Percentiles rank a stretch among this genome's conserved stretches.
Conservation (phyloP, 2,329 filamentous ascomycete genomes). For the Aspergillus niger region DNA sequence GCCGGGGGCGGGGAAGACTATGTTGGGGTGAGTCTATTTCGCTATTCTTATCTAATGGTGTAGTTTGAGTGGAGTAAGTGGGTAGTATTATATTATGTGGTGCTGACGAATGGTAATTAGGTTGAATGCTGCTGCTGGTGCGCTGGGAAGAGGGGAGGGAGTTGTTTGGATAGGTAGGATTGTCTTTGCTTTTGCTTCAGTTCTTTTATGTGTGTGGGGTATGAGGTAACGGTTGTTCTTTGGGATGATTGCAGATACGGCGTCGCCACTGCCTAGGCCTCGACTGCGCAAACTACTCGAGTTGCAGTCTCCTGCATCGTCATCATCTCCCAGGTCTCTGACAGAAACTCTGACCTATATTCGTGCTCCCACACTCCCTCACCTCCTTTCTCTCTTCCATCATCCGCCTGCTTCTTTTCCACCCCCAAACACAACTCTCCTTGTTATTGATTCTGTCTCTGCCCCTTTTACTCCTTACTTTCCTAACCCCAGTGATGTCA, state of each 20-base stretch:
- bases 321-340: slow-evolving; percentile 27
- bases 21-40: slow-evolving; percentile 65
- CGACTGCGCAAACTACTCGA: slow-evolving; percentile 11
- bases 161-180: slow-evolving; percentile 82
- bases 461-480: slow-evolving; percentile 76
- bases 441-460: slow-evolving; percentile 79
- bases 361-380: slow-evolving; percentile 59
- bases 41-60: slow-evolving; percentile 1
- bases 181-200: not conserved
- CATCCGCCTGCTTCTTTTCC: slow-evolving; percentile 67
- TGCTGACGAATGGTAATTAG: slow-evolving; percentile 47
- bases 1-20: slow-evolving; percentile 81
- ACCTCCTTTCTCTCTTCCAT: slow-evolving; percentile 71
- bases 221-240: not conserved
- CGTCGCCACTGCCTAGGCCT: not conserved
- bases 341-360: slow-evolving; percentile 66
- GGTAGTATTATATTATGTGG: no score
- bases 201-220: not conserved
- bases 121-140: slow-evolving; percentile 68
- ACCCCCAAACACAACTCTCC: slow-evolving; percentile 62
- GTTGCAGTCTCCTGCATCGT: slow-evolving; percentile 13
- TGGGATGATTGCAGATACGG: not conserved
- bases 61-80: slow-evolving; percentile 10
- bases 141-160: slow-evolving; percentile 60
- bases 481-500: slow-evolving; percentile 56